Percentiles rank a stretch among this genome's conserved stretches.
phyloP scores from a whole-genome alignment of 2,329 filamentous ascomycete species.

The Periconia sp. region DNA sequence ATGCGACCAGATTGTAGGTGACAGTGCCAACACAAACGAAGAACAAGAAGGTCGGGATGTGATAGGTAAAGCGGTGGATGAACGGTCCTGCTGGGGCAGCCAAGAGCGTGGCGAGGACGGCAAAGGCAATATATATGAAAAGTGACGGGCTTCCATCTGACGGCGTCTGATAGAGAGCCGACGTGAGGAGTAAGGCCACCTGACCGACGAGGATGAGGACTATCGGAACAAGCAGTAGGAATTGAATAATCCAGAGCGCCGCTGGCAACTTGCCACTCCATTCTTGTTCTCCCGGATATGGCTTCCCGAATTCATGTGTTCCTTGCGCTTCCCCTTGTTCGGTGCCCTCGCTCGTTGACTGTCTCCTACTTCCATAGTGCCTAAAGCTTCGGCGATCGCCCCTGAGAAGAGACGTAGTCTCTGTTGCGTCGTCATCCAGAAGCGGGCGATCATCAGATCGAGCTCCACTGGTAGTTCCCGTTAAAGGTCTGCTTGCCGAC shows the following conservation, averaged over 20 bases:
- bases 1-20: constrained; percentile 84
- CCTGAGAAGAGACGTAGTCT: constrained; percentile 63
- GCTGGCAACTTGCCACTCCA: constrained; percentile 82
- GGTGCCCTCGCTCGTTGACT: constrained; percentile 45
- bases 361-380: constrained; percentile 53
- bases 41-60: constrained; percentile 79
- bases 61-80: constrained; percentile 83
- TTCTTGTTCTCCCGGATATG: constrained; percentile 75
- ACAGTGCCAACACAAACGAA: constrained; percentile 75
- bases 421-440: constrained; percentile 53
- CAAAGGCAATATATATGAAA: constrained; percentile 73
- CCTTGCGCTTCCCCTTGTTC: constrained; percentile 46
- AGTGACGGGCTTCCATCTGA: constrained; percentile 79
- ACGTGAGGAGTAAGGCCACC: constrained; percentile 73
- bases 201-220: constrained; percentile 79
- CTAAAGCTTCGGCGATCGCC: constrained; percentile 62
- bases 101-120: constrained; percentile 71
- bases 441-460: constrained; percentile 39
- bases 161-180: constrained; percentile 78
- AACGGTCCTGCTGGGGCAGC: constrained; percentile 82
- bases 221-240: constrained; percentile 79
- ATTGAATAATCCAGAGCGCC: constrained; percentile 89
- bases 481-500: constrained; percentile 42
- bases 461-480: constrained; percentile 36
- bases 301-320: constrained; percentile 30